phyloP scores from a whole-genome alignment of 148 eudicot genomes.

The Arbutus unedo region DNA sequence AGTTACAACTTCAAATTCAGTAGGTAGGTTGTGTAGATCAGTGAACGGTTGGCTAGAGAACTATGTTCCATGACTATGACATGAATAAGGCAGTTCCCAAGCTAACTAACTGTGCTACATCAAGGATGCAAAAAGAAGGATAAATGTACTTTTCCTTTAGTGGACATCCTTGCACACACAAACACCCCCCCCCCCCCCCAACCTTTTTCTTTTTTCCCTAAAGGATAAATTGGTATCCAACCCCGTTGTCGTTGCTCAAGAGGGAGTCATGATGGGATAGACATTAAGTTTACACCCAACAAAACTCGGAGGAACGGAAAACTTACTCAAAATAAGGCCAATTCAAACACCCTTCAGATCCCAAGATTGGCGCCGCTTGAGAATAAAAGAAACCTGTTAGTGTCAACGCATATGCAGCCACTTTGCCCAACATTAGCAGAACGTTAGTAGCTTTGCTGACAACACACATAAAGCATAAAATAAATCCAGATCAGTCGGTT shows the following conservation, averaged over 20 bases:
- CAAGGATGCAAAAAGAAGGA: neutral
- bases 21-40: neutral
- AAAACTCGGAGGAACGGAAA: conserved; percentile 7
- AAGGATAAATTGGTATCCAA: too few relatives aligned
- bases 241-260: too few relatives aligned
- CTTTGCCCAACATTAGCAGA: conserved; percentile 64
- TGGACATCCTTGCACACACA: too few relatives aligned
- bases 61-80: conserved; percentile 1
- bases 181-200: too few relatives aligned
- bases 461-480: conserved; percentile 5
- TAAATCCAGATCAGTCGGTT: conserved; percentile 15
- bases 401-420: conserved; percentile 85
- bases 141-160: neutral
- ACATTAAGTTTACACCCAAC: neutral
- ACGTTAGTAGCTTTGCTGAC: conserved; percentile 74
- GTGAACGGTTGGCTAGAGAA: neutral
- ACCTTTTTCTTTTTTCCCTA: too few relatives aligned
- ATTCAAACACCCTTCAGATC: conserved; percentile 36
- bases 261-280: neutral
- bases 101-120: neutral
- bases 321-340: conserved; percentile 52
- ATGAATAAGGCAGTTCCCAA: neutral
- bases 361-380: conserved; percentile 45
- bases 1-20: neutral
- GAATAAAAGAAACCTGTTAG: conserved; percentile 79